phyloP scores from a whole-genome alignment of 1,139 yeast genomes.

The Blastobotrys elegans region DNA sequence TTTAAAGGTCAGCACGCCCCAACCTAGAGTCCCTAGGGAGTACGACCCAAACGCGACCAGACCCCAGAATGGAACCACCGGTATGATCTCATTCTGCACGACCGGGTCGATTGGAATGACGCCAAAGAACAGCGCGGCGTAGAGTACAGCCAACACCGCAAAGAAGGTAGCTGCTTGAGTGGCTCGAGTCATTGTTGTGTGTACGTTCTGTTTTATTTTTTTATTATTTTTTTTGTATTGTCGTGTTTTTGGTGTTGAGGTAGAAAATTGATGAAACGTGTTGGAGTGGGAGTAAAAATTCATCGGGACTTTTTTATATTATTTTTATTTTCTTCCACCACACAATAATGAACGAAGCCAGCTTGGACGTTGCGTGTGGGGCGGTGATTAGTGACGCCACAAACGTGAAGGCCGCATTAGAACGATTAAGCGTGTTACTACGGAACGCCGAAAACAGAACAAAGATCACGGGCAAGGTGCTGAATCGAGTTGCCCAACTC shows the following conservation, averaged over 20 bases:
- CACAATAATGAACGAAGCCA: not conserved
- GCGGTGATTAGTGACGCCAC: not conserved
- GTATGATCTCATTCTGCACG: conserved; percentile 53
- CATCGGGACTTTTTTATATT: too few relatives aligned
- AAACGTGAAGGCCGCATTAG: not conserved
- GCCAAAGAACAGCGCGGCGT: conserved; percentile 50
- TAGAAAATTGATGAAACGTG: too few relatives aligned
- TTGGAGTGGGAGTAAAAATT: too few relatives aligned
- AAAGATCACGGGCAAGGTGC: not conserved
- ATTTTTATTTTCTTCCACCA: too few relatives aligned
- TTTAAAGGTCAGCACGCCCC: conserved; percentile 66
- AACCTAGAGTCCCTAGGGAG: conserved; percentile 67
- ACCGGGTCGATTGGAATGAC: conserved; percentile 51
- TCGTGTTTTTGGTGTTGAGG: too few relatives aligned
- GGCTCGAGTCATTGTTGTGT: conserved; percentile 60
- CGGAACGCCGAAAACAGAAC: conserved; percentile 8
- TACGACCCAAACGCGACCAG: conserved; percentile 67
- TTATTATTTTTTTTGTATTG: conserved; percentile 1
- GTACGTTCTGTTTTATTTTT: not conserved
- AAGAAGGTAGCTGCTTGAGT: conserved; percentile 53
- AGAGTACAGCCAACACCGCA: conserved; percentile 44
- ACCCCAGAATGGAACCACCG: conserved; percentile 68
- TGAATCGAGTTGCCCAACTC: conserved; percentile 5
- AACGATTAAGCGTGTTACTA: conserved; percentile 7
- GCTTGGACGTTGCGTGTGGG: conserved; percentile 1